Evolutionary conservation across 2,329 filamentous ascomycete genomes (phyloP).

Genomic region (Pezicula rhizophila): DNA sequence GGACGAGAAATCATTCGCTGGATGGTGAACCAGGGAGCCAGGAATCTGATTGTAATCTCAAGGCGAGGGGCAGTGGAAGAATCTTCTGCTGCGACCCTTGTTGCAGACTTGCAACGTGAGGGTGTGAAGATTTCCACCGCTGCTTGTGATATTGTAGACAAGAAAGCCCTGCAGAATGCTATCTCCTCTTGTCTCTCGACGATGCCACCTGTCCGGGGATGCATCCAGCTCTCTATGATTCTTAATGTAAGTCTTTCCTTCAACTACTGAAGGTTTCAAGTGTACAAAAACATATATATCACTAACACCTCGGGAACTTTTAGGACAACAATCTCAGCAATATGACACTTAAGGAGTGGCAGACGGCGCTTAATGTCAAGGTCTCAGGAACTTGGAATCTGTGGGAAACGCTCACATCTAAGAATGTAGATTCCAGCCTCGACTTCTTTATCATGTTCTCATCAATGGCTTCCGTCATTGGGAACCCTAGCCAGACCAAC

Average conservation of each 20-base stretch:
- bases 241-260: no score
- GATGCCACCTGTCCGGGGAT: neutral
- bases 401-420: neutral
- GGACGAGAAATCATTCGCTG: neutral
- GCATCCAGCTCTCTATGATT: constrained; percentile 2
- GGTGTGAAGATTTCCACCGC: neutral
- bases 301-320: neutral
- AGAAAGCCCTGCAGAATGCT: neutral
- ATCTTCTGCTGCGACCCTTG: neutral
- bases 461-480: neutral
- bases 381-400: constrained; percentile 6
- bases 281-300: no score
- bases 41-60: constrained; percentile 31
- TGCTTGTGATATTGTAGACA: neutral
- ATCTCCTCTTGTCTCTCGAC: neutral
- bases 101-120: neutral
- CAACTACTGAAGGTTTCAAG: no score
- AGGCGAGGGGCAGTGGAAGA: constrained; percentile 5
- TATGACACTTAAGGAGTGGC: constrained; percentile 4
- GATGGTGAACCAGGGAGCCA: constrained; percentile 27
- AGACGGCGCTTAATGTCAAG: neutral
- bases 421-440: neutral
- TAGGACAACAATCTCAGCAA: constrained; percentile 17
- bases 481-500: neutral
- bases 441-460: neutral